Base-by-base conservation (phyloP, 2,329 filamentous ascomycete species). In the Colletotrichum scovillei region DNA sequence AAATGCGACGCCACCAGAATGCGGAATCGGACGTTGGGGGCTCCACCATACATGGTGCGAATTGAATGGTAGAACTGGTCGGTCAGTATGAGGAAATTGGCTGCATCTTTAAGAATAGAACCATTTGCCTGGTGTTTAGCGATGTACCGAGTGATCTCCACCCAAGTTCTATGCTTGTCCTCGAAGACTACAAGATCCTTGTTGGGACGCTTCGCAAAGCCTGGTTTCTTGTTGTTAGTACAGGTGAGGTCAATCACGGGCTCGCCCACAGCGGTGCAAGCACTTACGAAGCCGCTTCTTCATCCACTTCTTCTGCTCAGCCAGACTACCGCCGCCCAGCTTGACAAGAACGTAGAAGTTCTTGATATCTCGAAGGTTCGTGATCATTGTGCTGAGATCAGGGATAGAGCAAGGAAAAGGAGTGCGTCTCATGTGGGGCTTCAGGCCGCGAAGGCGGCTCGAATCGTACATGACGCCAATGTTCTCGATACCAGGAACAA, bases 21-120 rank as follows among this genome's bases (percentile, higher is more conserved):
- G 19, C 42, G 42, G 42, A 49, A 49, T 9, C 1, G 42, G 8
- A 49, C 42, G 8, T 22, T n/a, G 4, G 19, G 19, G 4, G 42
- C 7, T 49, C 8, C 19, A 46, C 3, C 5, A 3, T 14, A 6
- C 5, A 46, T 8, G 38, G 14, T 46, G 5, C 14, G 4, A 6
- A 19, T 6, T 46, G 38, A 14, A 46, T 1, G 19, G 42, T n/a
- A 49, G 16, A n/a, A 5, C 1, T 1, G 0, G 2, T 49, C 42
- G 42, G 42, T n/a, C 1, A 0, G 19, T 8, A 0, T 9, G 42
- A 49, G 42, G 7, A n/a, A 7, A 7, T n/a, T 8, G 42, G 0
- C 16, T 19, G 7, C 42, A 11, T 4, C 4, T 11, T 0, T 8
- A 19, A 49, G 8, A n/a, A 19, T 3, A 19, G 7, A 9, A 4